Evolutionary conservation across 2,329 filamentous ascomycete species (phyloP).

Genomic region (Blastomyces parvus): DNA sequence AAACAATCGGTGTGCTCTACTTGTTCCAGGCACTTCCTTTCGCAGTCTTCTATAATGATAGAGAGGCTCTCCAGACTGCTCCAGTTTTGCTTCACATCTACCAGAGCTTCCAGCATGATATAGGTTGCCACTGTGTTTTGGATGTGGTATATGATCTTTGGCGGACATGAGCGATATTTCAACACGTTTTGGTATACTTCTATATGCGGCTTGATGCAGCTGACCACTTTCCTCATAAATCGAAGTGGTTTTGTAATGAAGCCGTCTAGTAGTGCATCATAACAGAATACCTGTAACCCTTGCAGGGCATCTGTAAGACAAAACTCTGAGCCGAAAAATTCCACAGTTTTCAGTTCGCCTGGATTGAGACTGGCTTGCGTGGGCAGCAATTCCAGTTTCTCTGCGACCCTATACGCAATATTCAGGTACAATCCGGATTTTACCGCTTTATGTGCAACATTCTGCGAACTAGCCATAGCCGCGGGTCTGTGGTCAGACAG

Average conservation of each 20-base stretch:
- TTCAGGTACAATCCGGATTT: conserved; percentile 15
- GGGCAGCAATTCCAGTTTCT: conserved; percentile 9
- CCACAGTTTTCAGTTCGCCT: neutral
- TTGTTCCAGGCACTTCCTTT: conserved; percentile 13
- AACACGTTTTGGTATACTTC: conserved; percentile 12
- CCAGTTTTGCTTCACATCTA: conserved; percentile 12
- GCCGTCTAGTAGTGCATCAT: conserved; percentile 11
- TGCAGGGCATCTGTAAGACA: conserved; percentile 11
- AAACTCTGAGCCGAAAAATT: conserved; percentile 9
- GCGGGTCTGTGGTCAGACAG: conserved; percentile 16
- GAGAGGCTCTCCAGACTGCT: conserved; percentile 8
- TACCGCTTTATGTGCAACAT: conserved; percentile 12
- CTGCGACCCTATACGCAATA: conserved; percentile 13
- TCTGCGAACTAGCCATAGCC: conserved; percentile 14
- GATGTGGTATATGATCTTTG: conserved; percentile 15
- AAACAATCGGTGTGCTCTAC: conserved; percentile 8
- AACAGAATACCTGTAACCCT: conserved; percentile 10
- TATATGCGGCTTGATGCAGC: conserved; percentile 11
- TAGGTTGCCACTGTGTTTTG: conserved; percentile 11
- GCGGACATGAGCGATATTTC: conserved; percentile 11
- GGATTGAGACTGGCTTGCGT: conserved; percentile 7
- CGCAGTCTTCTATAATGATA: conserved; percentile 10
- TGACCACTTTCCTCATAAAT: conserved; percentile 8
- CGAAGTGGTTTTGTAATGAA: conserved; percentile 11
- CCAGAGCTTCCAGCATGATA: conserved; percentile 13